Evolutionary conservation across 805 yeast genomes (phyloP).

Genomic region (Pichia californica): DNA sequence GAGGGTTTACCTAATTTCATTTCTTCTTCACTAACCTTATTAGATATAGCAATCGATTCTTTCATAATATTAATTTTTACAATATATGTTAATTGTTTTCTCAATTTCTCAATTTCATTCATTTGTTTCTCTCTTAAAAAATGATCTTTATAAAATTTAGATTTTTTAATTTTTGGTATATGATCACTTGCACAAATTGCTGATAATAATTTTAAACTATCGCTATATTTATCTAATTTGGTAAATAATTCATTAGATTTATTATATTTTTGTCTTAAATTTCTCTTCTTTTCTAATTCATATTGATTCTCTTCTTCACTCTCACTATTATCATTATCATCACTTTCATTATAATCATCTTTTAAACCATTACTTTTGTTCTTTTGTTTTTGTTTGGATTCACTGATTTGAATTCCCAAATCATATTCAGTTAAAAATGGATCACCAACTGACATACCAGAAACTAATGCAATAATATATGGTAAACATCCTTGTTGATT

Average conservation of each 20-base stretch:
- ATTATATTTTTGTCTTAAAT: conserved; percentile 44
- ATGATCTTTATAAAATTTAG: conserved; percentile 47
- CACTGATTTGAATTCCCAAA: conserved; percentile 42
- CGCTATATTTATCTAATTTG: conserved; percentile 66
- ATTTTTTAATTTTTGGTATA: conserved; percentile 44
- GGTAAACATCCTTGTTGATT: conserved; percentile 83
- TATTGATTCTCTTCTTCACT: conserved; percentile 29
- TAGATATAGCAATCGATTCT: conserved; percentile 49
- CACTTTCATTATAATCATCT: conserved; percentile 21
- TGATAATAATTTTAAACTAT: conserved; percentile 65
- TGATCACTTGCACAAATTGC: conserved; percentile 87
- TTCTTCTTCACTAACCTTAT: conserved; percentile 33
- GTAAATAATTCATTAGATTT: conserved; percentile 57
- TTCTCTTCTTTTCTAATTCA: conserved; percentile 35
- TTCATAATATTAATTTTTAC: conserved; percentile 60
- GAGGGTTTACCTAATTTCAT: conserved; percentile 61
- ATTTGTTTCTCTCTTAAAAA: conserved; percentile 73
- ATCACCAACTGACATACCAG: conserved; percentile 90
- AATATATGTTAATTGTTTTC: conserved; percentile 72
- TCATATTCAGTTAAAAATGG: conserved; percentile 77
- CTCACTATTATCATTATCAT: conserved; percentile 10
- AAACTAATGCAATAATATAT: conserved; percentile 84
- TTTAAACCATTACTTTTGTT: conserved; percentile 32
- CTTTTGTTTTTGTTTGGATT: conserved; percentile 20
- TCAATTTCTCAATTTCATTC: conserved; percentile 77